Conservation (phyloP, 176 grass and related monocot genomes). For the Phyllostachys edulis region DNA sequence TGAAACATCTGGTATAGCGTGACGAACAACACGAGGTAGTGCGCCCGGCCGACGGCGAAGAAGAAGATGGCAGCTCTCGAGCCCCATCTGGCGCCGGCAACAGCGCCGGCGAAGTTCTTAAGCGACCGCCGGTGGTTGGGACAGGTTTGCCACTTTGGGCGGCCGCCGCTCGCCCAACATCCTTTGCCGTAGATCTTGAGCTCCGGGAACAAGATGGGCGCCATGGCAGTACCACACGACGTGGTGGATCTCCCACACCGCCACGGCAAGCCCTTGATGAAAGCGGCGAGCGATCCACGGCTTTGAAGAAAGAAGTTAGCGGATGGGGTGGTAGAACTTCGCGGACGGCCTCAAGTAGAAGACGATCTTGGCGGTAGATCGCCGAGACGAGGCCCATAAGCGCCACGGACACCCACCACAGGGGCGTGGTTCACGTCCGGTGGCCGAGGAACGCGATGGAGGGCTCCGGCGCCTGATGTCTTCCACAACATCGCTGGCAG, state of each 20-base stretch:
- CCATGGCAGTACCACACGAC: constrained; percentile 47
- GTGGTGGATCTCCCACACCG: not conserved
- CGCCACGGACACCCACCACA: constrained; percentile 60
- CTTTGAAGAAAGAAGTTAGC: constrained; percentile 35
- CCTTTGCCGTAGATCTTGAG: constrained; percentile 84
- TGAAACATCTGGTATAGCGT: constrained; percentile 67
- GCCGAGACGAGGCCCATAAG: constrained; percentile 43
- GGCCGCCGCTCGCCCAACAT: constrained; percentile 61
- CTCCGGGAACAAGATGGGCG: constrained; percentile 60
- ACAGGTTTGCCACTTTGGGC: constrained; percentile 66
- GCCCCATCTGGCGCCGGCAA: constrained; percentile 51
- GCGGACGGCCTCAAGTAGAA: too few relatives aligned
- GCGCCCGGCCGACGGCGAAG: constrained; percentile 59
- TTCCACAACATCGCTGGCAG: constrained; percentile 81
- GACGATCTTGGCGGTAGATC: constrained; percentile 45
- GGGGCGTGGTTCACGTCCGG: constrained; percentile 27
- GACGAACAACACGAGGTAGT: constrained; percentile 78
- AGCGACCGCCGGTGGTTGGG: constrained; percentile 65
- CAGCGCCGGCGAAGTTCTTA: constrained; percentile 60
- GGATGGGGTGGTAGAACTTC: too few relatives aligned
- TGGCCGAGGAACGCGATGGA: constrained; percentile 43
- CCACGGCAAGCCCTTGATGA: constrained; percentile 43
- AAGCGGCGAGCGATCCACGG: constrained; percentile 66
- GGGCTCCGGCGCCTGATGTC: constrained; percentile 42
- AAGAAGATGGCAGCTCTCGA: constrained; percentile 50